Conservation (phyloP, 805 yeast genomes). For the Candida pini region DNA sequence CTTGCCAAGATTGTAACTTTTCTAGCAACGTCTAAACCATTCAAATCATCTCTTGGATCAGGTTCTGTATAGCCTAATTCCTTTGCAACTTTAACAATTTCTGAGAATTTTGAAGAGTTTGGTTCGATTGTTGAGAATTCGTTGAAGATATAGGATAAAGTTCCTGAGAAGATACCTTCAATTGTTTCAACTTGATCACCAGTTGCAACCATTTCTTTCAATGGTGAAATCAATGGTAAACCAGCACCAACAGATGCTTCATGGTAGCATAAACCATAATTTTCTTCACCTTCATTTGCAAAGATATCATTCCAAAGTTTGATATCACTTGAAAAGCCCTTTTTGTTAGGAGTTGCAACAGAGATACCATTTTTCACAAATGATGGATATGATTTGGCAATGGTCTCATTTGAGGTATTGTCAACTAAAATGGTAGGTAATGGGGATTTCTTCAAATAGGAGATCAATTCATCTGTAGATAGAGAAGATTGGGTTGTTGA, state of each 20-base stretch:
- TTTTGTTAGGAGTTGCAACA: constrained; percentile 97
- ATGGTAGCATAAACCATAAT: constrained; percentile 82
- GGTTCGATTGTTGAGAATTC: constrained; percentile 72
- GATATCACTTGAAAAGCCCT: constrained; percentile 83
- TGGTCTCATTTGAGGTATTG: constrained; percentile 79
- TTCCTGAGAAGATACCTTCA: constrained; percentile 96
- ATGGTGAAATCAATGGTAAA: constrained; percentile 83
- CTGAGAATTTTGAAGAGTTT: constrained; percentile 71
- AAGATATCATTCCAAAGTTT: constrained; percentile 75
- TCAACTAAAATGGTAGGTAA: constrained; percentile 82
- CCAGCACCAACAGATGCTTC: constrained; percentile 99
- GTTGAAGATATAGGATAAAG: constrained; percentile 91
- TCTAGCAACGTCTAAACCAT: constrained; percentile 97
- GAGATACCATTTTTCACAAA: constrained; percentile 77
- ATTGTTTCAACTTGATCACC: constrained; percentile 90
- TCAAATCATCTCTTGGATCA: constrained; percentile 98
- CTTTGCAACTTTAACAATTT: constrained; percentile 84
- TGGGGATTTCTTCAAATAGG: constrained; percentile 59
- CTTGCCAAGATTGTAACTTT: constrained; percentile 95
- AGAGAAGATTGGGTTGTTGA: constrained; percentile 45
- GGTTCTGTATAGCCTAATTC: constrained; percentile 96
- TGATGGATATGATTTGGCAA: constrained; percentile 73
- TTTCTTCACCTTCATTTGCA: constrained; percentile 41
- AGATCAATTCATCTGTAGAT: constrained; percentile 51
- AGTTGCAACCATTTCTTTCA: constrained; percentile 82